Base-by-base conservation (phyloP, 1,284 basidiomycete species). In the Naganishia sp. region DNA sequence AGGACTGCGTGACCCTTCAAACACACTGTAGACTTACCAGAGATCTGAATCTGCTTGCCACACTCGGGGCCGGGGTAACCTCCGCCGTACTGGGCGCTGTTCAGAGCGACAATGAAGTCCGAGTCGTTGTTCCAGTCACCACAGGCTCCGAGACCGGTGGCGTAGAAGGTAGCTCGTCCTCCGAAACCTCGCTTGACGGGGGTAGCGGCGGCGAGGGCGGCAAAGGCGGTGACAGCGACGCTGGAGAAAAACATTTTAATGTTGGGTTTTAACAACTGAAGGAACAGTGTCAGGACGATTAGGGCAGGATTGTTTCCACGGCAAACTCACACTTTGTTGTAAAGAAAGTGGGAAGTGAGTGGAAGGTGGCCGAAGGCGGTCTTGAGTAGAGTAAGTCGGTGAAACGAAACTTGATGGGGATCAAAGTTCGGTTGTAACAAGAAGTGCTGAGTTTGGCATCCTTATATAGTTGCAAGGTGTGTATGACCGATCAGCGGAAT, bases 31-130 rank as follows among this genome's bases (percentile, higher is more conserved):
- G 11, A 31, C 41, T 82, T 75, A 73, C 81, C 81, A 52, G 79
- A 76, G 71, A 85, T 83, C 57, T 81, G 82, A 70, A 85, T 82
- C 43, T 71, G 76, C 71, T 83, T 77, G 75, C 81, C 83, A 73
- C 84, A 85, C 67, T 82, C 74, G 3, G 77, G 75, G 49, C 81
- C 76, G 54, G 78, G 78, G 67, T 76, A 72, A 41, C 74, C 74
- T 57, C 69, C 51, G 45, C 74, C 74, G 61, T 75, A 75, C 55
- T 75, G 74, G 2, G 70, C 70, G 31, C 69, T 58, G 65, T 73
- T 67, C 21, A 66, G 52, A 41, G 69, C 65, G 62, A 67, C 68
- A 31, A 68, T 60, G 32, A 58, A 66, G 28, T 66, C 67, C 23
- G 64, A 61, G 31, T 68, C 67, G 46, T 23, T 43, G 67, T 52